Evolutionary conservation across 2,329 filamentous ascomycete species (phyloP), one percentile per base, ranked within the genome.

Genomic region (Hypoxylon sp.): DNA sequence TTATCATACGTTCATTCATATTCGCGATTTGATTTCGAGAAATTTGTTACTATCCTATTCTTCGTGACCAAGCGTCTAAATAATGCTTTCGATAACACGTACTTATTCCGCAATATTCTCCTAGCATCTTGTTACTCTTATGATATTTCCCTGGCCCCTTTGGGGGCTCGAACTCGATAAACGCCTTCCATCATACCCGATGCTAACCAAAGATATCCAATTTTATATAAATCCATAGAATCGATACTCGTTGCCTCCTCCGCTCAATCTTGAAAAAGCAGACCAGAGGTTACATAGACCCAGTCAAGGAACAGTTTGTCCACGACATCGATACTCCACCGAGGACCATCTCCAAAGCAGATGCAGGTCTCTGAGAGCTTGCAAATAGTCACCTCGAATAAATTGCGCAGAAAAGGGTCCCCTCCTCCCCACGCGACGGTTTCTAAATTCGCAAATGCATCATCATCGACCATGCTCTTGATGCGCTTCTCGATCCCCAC

Each of bases 311-410:
- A 70, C 11, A 72, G 15, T 8, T 24, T 59, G 48, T 72, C 69
- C 13, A 72, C 67, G 24, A 61, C 13, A 46, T 70, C 57, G n/a
- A 70, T 58, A 37, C 46, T 59, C 64, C 69, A 72, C 42, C 69
- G 68, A 3, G 67, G 69, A 21, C 64, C 67, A 50, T 72, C 69
- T 11, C 69, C 67, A 29, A 70, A 72, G 42, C 69, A 72, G 39
- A 72, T 42, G n/a, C 50, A 60, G 15, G 65, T 66, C 19, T 72
- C 69, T 2, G 60, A 32, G 19, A 70, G 67, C 31, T 31, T 70
- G 35, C 69, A 70, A 32, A 62, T 44, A 11, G 68, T 50, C 3
- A 21, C 35, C 24, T 62, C 58, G 7, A 68, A 65, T 21, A 44
- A 27, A 17, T 54, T 3, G 44, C 52, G 55, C 24, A 68, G 19